Conservation (phyloP, 305 asterid species). For the Galium porrigens region DNA sequence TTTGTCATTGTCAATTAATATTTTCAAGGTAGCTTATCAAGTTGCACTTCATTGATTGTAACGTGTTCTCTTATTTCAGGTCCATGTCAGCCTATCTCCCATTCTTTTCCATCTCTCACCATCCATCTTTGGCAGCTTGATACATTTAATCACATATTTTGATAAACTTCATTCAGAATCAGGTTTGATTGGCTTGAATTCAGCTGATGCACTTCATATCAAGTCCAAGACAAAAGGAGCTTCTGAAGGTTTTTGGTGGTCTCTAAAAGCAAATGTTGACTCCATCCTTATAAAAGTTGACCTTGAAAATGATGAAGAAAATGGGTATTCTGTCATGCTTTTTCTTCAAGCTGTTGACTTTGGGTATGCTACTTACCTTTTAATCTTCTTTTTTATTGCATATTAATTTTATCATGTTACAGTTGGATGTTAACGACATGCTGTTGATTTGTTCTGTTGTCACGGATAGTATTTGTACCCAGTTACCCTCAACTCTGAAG, state of each 20-base stretch:
- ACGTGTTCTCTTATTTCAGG: conserved; percentile 36
- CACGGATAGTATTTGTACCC: background rate
- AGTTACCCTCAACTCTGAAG: background rate
- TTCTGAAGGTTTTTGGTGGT: conserved; percentile 36
- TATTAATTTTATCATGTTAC: background rate
- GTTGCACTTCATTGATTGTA: conserved; percentile 2
- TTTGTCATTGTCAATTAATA: background rate
- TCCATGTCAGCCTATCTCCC: conserved; percentile 46
- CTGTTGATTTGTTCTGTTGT: background rate
- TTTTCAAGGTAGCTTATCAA: background rate
- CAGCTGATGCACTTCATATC: conserved; percentile 18
- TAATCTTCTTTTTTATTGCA: conserved; percentile 15
- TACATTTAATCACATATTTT: conserved; percentile 37
- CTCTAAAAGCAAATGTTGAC: conserved; percentile 40
- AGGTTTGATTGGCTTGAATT: conserved; percentile 21
- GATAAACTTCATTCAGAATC: conserved; percentile 30
- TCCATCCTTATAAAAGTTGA: conserved; percentile 39
- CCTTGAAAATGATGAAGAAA: conserved; percentile 50
- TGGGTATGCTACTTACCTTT: conserved; percentile 36
- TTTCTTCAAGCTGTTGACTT: conserved; percentile 36
- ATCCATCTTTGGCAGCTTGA: conserved; percentile 35
- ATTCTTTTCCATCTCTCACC: conserved; percentile 57
- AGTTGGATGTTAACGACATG: background rate
- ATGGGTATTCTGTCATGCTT: conserved; percentile 40
- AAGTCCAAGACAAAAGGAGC: conserved; percentile 25